Conservation (phyloP, 1,284 basidiomycete genomes). For the Volvariella volvacea region DNA sequence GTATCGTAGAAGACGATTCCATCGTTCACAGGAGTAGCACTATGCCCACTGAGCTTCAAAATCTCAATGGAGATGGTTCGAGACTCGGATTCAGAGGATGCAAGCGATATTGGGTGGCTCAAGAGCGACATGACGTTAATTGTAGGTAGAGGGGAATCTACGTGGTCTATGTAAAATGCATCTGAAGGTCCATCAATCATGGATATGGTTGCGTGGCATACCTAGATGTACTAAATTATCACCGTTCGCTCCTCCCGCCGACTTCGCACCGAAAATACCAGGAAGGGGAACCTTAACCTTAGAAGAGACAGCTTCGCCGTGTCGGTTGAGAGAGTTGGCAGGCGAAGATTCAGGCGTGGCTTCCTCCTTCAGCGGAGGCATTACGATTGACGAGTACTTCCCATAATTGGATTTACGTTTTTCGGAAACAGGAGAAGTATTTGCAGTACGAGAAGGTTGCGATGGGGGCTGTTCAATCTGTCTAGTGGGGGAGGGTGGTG, state of each 20-base stretch:
- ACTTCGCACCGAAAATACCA: no score
- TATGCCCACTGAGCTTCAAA: constrained; percentile 46
- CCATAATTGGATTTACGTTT: constrained; percentile 62
- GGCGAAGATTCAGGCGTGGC: constrained; percentile 40
- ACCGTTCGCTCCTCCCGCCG: no score
- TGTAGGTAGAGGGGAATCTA: constrained; percentile 39
- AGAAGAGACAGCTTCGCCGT: no score
- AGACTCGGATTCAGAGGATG: constrained; percentile 29
- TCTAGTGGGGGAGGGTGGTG: neutral
- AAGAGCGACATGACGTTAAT: constrained; percentile 45
- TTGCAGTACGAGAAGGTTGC: neutral
- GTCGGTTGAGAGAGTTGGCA: neutral
- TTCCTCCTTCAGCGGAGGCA: constrained; percentile 65
- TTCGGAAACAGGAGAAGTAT: constrained; percentile 25
- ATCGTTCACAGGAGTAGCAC: constrained; percentile 37
- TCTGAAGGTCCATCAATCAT: neutral
- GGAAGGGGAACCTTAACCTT: no score
- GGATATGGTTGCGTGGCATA: constrained; percentile 3
- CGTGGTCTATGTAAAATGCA: constrained; percentile 11
- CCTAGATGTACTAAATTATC: constrained; percentile 9
- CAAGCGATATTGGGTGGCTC: constrained; percentile 17
- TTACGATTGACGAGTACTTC: constrained; percentile 49
- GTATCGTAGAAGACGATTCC: constrained; percentile 61
- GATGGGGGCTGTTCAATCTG: neutral
- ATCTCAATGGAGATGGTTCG: constrained; percentile 67